phyloP scores from a whole-genome alignment of 129 eudicot genomes.

The Pulicaria dysenterica region DNA sequence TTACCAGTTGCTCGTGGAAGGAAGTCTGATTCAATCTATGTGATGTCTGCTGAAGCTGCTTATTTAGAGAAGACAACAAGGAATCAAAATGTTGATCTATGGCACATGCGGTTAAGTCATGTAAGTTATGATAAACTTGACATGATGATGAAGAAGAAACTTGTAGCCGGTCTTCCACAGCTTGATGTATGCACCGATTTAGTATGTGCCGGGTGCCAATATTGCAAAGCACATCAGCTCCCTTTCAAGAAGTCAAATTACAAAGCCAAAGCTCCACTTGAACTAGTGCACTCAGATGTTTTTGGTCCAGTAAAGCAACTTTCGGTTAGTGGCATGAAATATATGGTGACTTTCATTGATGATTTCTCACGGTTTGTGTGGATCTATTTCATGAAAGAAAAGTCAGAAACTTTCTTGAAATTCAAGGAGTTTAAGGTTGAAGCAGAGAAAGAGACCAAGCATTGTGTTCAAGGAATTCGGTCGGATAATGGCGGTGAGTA shows the following conservation, averaged over 20 bases:
- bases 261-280: neutral
- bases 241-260: neutral
- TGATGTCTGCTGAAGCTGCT: neutral
- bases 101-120: neutral
- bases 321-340: too few relatives aligned
- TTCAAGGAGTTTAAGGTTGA: too few relatives aligned
- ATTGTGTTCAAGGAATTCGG: too few relatives aligned
- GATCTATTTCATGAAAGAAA: too few relatives aligned
- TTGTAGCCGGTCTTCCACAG: neutral
- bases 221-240: neutral
- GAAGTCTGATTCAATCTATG: neutral
- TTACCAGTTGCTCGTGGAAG: neutral
- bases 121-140: neutral
- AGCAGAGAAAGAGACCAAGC: too few relatives aligned
- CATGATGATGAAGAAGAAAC: neutral
- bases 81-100: neutral
- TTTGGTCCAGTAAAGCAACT: too few relatives aligned
- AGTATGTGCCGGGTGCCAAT: neutral
- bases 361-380: too few relatives aligned
- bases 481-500: too few relatives aligned
- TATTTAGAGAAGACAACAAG: neutral
- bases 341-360: too few relatives aligned
- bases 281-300: too few relatives aligned
- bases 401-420: too few relatives aligned
- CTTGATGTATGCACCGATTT: neutral